These are phyloP conservation scores for Alternaria arborescens DNA, from an alignment of 2,329 filamentous ascomycete genomes.

Conservation along the genomic window DNA sequence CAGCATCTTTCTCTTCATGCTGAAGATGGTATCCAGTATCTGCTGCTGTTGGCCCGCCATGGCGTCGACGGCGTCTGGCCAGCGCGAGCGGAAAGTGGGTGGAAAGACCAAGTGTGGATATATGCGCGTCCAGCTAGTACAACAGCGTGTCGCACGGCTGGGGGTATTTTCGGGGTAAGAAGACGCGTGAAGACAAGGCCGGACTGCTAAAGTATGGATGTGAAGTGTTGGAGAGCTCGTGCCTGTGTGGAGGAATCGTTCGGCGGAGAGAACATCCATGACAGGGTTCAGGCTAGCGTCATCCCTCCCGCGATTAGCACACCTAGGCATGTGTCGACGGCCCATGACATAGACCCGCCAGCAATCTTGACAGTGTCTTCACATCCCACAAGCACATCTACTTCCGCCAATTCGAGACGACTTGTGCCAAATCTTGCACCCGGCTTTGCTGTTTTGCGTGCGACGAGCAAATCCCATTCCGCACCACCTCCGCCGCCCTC, in stretches of 20 bases:
- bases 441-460: conserved; percentile 1
- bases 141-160: neutral
- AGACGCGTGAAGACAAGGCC: conserved; percentile 8
- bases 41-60: conserved; percentile 54
- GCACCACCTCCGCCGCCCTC: conserved; percentile 19
- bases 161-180: neutral
- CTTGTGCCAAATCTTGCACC: neutral
- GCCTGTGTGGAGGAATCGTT: conserved; percentile 12
- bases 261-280: conserved; percentile 7
- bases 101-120: neutral
- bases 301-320: conserved; percentile 2
- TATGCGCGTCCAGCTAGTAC: conserved; percentile 1
- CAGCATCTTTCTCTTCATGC: conserved; percentile 50
- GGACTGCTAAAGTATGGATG: neutral
- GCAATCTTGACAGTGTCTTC: conserved; percentile 6
- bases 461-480: conserved; percentile 5
- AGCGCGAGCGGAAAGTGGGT: conserved; percentile 28
- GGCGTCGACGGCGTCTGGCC: conserved; percentile 29
- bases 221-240: conserved; percentile 13
- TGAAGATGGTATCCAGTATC: conserved; percentile 52
- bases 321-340: conserved; percentile 4
- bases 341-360: conserved; percentile 13
- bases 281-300: conserved; percentile 13
- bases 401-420: neutral
- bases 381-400: conserved; percentile 7